Conservation (phyloP, 73 alveolate species). For the Loxodes magnus region DNA sequence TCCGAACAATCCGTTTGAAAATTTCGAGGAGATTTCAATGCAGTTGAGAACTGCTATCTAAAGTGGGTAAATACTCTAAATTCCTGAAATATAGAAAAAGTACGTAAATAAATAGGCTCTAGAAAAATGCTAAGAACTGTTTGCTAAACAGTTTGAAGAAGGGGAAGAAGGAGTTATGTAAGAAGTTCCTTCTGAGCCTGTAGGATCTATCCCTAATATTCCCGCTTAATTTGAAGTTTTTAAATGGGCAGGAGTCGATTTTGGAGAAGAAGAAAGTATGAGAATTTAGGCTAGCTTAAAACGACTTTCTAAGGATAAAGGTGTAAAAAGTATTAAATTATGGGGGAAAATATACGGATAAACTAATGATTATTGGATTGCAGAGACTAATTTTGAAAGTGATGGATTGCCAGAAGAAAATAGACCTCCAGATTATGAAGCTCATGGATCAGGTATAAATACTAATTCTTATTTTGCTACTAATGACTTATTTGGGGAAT, state of each 20-base stretch:
- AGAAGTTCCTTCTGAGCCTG: conserved; percentile 22
- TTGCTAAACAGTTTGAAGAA: no score
- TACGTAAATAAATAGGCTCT: no score
- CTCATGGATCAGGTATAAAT: conserved; percentile 88
- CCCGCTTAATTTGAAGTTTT: conserved; percentile 38
- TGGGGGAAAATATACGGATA: conserved; percentile 91
- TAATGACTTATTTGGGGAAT: conserved; percentile 69
- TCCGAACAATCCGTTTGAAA: no score
- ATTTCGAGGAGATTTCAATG: no score
- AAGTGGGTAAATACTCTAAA: no score
- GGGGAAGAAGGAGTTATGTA: conserved; percentile 1
- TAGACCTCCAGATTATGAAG: conserved; percentile 67
- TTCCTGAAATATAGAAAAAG: no score
- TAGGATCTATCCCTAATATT: conserved; percentile 47
- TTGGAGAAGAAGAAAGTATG: conserved; percentile 69
- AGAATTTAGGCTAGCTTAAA: conserved; percentile 24
- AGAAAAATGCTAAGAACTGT: no score
- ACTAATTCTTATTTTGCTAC: conserved; percentile 79
- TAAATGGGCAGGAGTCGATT: conserved; percentile 77
- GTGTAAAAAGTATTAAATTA: conserved; percentile 57
- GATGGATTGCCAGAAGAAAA: conserved; percentile 70
- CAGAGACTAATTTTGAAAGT: conserved; percentile 72
- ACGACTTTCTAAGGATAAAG: conserved; percentile 19
- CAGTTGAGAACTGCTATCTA: no score
- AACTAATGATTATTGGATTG: conserved; percentile 81